These are phyloP conservation scores for Corylus americana DNA, from an alignment of 306 rosid genomes.

Conservation along the genomic window DNA sequence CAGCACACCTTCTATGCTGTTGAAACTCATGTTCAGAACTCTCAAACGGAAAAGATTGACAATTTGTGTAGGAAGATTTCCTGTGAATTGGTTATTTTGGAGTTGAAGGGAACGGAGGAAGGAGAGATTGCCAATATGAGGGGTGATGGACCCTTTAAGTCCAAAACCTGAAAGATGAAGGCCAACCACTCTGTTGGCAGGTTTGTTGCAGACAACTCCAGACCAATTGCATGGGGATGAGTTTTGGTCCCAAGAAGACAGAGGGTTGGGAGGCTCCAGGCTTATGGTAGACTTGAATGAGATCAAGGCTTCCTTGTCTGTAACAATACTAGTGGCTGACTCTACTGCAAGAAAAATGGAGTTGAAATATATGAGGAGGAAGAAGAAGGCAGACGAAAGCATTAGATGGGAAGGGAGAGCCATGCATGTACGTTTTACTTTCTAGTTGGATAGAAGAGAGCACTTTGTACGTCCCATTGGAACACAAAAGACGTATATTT, in stretches of 20 bases:
- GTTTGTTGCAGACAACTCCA: constrained; percentile 52
- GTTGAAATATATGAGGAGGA: constrained; percentile 2
- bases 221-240: constrained; percentile 68
- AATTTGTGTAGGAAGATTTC: constrained; percentile 55
- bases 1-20: constrained; percentile 44
- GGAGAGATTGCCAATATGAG: constrained; percentile 55
- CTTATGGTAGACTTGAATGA: constrained; percentile 47
- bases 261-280: constrained; percentile 23
- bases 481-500: background rate
- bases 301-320: constrained; percentile 64
- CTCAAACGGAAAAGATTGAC: constrained; percentile 36
- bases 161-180: constrained; percentile 50
- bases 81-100: constrained; percentile 46
- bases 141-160: constrained; percentile 50
- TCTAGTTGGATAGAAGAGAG: background rate
- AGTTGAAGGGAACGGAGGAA: constrained; percentile 52
- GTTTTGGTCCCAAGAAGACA: constrained; percentile 48
- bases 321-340: constrained; percentile 39
- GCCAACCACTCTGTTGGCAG: constrained; percentile 42
- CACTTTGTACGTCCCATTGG: background rate
- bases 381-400: constrained; percentile 22
- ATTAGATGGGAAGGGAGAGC: constrained; percentile 16
- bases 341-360: constrained; percentile 26
- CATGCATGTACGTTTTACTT: constrained; percentile 31
- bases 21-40: constrained; percentile 57